Percentiles rank a stretch among this genome's conserved stretches.
Conservation (phyloP, 2,329 filamentous ascomycete species). For the Grosmannia serpens region DNA sequence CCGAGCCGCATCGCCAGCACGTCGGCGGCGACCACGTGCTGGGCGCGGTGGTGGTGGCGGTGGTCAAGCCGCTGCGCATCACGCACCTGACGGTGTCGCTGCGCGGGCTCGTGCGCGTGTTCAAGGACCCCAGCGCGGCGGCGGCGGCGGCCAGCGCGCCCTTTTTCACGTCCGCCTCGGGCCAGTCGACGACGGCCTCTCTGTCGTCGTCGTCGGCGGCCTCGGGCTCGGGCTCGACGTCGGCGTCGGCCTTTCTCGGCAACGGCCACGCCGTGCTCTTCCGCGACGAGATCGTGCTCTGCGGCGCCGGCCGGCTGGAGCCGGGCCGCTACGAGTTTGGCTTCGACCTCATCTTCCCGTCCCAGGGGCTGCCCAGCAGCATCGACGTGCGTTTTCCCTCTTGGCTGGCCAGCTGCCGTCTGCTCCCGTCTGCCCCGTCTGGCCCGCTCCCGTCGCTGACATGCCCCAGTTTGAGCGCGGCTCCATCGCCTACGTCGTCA, state of each 20-base stretch:
- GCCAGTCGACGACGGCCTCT: not conserved
- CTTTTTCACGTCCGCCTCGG: constrained; percentile 21
- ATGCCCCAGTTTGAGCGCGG: constrained; percentile 75
- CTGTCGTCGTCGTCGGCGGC: not conserved
- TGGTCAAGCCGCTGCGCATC: constrained; percentile 63
- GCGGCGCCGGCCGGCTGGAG: constrained; percentile 64
- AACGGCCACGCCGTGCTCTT: constrained; percentile 74
- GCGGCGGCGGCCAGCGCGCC: constrained; percentile 16
- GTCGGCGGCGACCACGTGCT: constrained; percentile 62
- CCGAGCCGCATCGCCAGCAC: constrained; percentile 70
- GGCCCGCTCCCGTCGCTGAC: not conserved
- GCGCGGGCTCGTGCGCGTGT: constrained; percentile 70
- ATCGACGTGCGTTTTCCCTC: constrained; percentile 67
- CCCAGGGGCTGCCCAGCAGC: constrained; percentile 59
- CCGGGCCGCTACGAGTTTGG: constrained; percentile 70
- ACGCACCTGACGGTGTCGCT: constrained; percentile 71
- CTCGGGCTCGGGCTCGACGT: not conserved
- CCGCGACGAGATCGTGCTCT: constrained; percentile 70
- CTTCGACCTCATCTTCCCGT: constrained; percentile 24
- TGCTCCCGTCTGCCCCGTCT: not conserved
- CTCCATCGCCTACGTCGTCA: constrained; percentile 83
- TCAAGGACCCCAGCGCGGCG: constrained; percentile 53
- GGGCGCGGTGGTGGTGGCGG: constrained; percentile 60
- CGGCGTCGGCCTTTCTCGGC: constrained; percentile 43
- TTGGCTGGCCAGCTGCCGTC: not conserved